A percentile compares a stretch with the other conserved stretches of the same genome.
Evolutionary conservation across 1,139 yeast genomes (phyloP).

Genomic region (Debaryomyces singareniensis): DNA sequence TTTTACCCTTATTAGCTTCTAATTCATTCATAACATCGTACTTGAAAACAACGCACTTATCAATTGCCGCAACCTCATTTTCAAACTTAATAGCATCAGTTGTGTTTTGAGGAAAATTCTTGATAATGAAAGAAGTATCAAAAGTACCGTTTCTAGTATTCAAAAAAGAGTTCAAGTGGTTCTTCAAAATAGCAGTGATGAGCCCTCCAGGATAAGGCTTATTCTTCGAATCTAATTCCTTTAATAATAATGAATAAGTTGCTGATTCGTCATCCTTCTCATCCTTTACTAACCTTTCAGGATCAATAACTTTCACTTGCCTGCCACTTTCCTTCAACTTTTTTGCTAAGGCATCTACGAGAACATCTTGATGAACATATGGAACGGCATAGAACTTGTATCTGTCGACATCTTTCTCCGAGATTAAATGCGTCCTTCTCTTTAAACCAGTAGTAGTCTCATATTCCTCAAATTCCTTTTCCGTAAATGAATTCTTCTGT

Average conservation of each 20-base stretch:
- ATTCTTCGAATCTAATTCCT: slow-evolving; percentile 27
- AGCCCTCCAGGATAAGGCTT: slow-evolving; percentile 52
- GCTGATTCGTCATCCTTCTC: slow-evolving; percentile 37
- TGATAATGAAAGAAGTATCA: slow-evolving; percentile 39
- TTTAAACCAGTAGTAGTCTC: slow-evolving; percentile 48
- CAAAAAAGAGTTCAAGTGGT: slow-evolving; percentile 33
- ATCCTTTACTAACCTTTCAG: slow-evolving; percentile 36
- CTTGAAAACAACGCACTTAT: slow-evolving; percentile 32
- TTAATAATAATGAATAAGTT: slow-evolving; percentile 35
- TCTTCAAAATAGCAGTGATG: slow-evolving; percentile 49
- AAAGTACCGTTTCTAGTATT: slow-evolving; percentile 37
- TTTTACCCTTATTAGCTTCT: slow-evolving; percentile 19
- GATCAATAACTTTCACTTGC: slow-evolving; percentile 39
- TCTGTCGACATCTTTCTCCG: slow-evolving; percentile 18
- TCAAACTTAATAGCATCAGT: slow-evolving; percentile 61
- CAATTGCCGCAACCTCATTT: slow-evolving; percentile 45
- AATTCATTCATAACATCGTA: slow-evolving; percentile 21
- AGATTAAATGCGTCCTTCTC: slow-evolving; percentile 44
- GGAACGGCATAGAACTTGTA: slow-evolving; percentile 43
- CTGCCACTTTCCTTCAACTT: slow-evolving; percentile 10
- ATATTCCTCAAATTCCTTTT: slow-evolving; percentile 51
- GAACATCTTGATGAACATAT: slow-evolving; percentile 18
- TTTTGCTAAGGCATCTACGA: slow-evolving; percentile 14
- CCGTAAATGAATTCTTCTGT: slow-evolving; percentile 49
- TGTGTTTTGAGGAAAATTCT: slow-evolving; percentile 52